phyloP scores from a whole-genome alignment of 768 basidiomycete genomes.

The Sistotremastrum niveocremeum region DNA sequence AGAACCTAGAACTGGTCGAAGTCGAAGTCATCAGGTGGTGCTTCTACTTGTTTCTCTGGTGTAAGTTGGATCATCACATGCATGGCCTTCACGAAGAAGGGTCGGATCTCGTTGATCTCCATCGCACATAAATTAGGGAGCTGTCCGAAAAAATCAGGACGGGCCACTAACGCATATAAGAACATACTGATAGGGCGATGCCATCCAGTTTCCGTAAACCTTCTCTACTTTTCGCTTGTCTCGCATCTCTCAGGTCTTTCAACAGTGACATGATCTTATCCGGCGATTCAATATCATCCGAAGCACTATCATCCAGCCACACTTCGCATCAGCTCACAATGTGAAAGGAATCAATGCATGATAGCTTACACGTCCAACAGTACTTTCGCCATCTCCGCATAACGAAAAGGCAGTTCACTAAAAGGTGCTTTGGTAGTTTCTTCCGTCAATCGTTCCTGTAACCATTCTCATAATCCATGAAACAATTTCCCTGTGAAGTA shows the following conservation, averaged over 20 bases:
- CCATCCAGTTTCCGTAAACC: conserved; percentile 73
- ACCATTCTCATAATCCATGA: conserved; percentile 42
- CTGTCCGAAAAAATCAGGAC: conserved; percentile 23
- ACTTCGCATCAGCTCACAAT: neutral
- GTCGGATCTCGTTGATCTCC: conserved; percentile 91
- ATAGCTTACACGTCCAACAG: conserved; percentile 80
- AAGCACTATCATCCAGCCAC: conserved; percentile 41
- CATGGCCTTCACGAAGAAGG: conserved; percentile 81
- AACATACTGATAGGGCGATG: conserved; percentile 62
- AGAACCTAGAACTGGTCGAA: no score
- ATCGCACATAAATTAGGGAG: conserved; percentile 75
- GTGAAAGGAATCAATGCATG: neutral
- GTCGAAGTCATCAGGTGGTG: neutral
- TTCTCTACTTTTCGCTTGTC: conserved; percentile 86
- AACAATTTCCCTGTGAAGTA: neutral
- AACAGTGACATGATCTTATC: conserved; percentile 75
- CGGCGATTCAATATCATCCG: conserved; percentile 78
- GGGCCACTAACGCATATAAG: neutral
- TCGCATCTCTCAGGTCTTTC: conserved; percentile 90
- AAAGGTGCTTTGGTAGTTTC: conserved; percentile 70
- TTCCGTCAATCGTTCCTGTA: conserved; percentile 57
- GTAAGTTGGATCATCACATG: conserved; percentile 46
- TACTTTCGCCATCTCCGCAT: conserved; percentile 81
- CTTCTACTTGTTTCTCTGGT: conserved; percentile 1
- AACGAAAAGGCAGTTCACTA: conserved; percentile 73